Base-by-base conservation (phyloP, 2,329 filamentous ascomycete genomes). In the Celoporthe dispersa region DNA sequence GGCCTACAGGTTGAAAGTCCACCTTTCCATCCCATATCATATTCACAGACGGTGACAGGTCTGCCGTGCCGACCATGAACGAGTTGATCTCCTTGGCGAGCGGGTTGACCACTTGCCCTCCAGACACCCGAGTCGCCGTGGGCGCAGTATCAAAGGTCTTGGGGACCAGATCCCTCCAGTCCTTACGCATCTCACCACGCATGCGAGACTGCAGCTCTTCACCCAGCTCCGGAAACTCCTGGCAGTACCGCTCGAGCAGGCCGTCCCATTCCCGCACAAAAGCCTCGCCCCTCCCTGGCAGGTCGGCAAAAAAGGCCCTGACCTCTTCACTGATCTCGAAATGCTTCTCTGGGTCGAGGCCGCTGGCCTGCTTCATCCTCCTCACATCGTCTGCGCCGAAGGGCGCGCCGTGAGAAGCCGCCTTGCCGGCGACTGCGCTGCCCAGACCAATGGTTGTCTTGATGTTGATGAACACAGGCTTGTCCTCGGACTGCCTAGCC, bases 381-480 rank as follows among this genome's bases (percentile, higher is more conserved):
- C 80, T 82, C 0, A 90, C 83, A 60, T 86, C 85, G 2, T 85
- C 81, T 2, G 79, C 76, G 33, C 86, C 87, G 41, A 89, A 85
- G 1, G 87, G 85, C 2, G 84, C 87, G n/a, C 87, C 87, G 71
- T 90, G 88, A 0, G 87, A 84, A 9, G 81, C 82, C 4, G 86
- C 86, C 19, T 84, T 79, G 9, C 84, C 84, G 0, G 82, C 82
- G 0, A 80, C 80, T 1, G 77, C 77, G 62, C 80, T 87, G 2
- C 84, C 85, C 1, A 87, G 67, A 1, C 87, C 86, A 63, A 89
- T 89, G n/a, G 85, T 78, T 0, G 87, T 89, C 2, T 80, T 81
- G 28, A 87, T 79, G 71, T 89, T 89, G 79, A 90, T 84, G 71
- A 90, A 88, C 0, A 82, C 83, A 0, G 87, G 87, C 75, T 85